Evolutionary conservation across 345 rosid genomes (phyloP), one percentile per base, ranked within the genome.

Genomic region (Viola odorata): DNA sequence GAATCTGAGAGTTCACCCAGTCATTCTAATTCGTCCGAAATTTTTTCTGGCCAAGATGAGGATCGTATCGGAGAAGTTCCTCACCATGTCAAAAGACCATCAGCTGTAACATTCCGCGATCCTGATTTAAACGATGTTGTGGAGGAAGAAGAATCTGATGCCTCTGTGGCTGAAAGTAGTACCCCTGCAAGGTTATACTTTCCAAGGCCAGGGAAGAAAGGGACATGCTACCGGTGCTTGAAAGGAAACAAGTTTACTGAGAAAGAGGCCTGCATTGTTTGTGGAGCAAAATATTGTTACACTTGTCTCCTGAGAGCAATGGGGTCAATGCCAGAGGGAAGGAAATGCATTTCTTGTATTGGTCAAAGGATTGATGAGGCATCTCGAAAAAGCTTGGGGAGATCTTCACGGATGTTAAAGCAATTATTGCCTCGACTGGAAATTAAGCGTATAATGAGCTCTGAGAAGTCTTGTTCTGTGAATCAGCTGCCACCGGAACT

Each of bases 281-380:
- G 99, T 36, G 73, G 74, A 53, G 89, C 99, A 51, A 94, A 82
- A 69, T 94, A 80, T 67, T 94, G 99, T 65, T 32, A 0, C 12
- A 69, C 65, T 60, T 94, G 97, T 67, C 85, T 88, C 68, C 45
- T 88, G 55, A 81, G 89, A 76, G 86, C 89, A 54, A 94, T 88
- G 91, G 97, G 96, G 41, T 80, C 91, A 8, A 83, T 86, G 88
- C 95, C 91, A 14, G 96, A 94, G 73, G 99, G 97, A 60, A 83
- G 97, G 79, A 94, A 90, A 77, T 90, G 97, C 50, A 57, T 74
- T 50, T 23, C 67, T 58, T 94, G 99, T 75, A 83, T 85, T 61
- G 95, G 96, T 66, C 60, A n/a, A 32, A 74, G 81, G 69, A 80
- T 94, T n/a, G 63, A 78, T 52, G 97, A 94, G 76, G 57, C 80